Base-by-base conservation (phyloP, 2,329 filamentous ascomycete genomes). In the Claviceps citrina region DNA sequence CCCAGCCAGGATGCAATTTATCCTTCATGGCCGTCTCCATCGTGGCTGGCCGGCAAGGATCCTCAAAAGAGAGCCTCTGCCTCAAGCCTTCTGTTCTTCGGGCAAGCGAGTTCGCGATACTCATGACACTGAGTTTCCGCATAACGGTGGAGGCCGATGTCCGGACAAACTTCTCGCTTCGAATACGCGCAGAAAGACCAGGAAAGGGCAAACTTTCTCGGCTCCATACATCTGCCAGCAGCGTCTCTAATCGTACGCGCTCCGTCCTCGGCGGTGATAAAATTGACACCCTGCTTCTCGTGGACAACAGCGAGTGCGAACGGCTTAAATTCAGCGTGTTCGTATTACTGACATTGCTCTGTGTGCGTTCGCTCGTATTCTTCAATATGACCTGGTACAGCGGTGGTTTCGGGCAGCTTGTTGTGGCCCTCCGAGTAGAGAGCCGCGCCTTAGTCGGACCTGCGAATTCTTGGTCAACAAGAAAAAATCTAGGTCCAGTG, bases 61-160 rank as follows among this genome's bases (percentile, higher is more conserved):
- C 40, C 20, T 44, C 43, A n/a, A 40, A 32, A 15, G 43, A 42
- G 8, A 44, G 18, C 30, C 41, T 50, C 24, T 50, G 53, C 24
- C 52, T 47, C 20, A 68, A 50, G 47, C 78, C 83, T 30, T 66
- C 68, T 1, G 82, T 81, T 42, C 81, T 75, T 49, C 79, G 82
- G 28, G 75, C 73, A 53, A 93, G 87, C 36, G 81, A 81, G 48
- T 73, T 80, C 12, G 82, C 72, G 47, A 91, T 81, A 56, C 79
- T 86, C 36, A 81, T 79, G 52, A 84, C 79, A 58, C 84, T 93
- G 46, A 95, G 70, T 55, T 87, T 93, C 39, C 86, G 74, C 64
- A 94, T 93, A 53, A 94, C 75, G 1, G 83, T 83, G 27, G 84
- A 85, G 10, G 86, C 83, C n/a, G 81, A 85, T 31, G 74, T 75